Conservation (phyloP, 495 filamentous ascomycete genomes). For the Mytilinidion resinicola region DNA sequence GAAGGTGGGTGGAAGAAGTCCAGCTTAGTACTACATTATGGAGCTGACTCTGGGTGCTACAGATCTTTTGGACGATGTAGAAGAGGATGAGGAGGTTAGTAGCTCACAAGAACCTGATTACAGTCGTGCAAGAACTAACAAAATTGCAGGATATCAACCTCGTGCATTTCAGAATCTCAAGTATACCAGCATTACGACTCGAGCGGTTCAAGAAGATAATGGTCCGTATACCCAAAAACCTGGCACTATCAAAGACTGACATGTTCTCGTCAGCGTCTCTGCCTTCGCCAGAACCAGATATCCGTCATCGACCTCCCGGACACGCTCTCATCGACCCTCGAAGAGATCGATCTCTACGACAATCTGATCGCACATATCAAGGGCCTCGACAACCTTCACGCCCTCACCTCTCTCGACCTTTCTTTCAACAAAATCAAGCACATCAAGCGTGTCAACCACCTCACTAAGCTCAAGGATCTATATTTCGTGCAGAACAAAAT, state of each 20-base stretch:
- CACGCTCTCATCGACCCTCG: slow-evolving; percentile 54
- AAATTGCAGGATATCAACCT: slow-evolving; percentile 72
- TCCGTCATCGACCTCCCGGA: slow-evolving; percentile 67
- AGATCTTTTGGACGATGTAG: slow-evolving; percentile 64
- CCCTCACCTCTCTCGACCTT: slow-evolving; percentile 76
- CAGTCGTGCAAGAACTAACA: slow-evolving; percentile 6
- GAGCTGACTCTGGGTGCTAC: slow-evolving; percentile 4
- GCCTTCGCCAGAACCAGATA: slow-evolving; percentile 91
- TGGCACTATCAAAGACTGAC: not conserved
- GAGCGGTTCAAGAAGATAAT: slow-evolving; percentile 73
- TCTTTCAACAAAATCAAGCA: slow-evolving; percentile 99
- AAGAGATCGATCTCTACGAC: slow-evolving; percentile 93
- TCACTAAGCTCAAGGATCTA: slow-evolving; percentile 72
- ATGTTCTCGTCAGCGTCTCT: slow-evolving; percentile 56
- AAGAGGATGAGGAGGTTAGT: slow-evolving; percentile 51
- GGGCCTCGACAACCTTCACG: slow-evolving; percentile 68
- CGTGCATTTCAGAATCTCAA: slow-evolving; percentile 75
- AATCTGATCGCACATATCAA: slow-evolving; percentile 88
- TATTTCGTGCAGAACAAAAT: slow-evolving; percentile 98
- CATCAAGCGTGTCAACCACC: slow-evolving; percentile 80
- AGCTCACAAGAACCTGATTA: too few species aligned
- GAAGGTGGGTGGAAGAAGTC: slow-evolving; percentile 52
- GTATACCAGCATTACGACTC: slow-evolving; percentile 69
- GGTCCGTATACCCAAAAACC: slow-evolving; percentile 35
- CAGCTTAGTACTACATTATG: not conserved